Evolutionary conservation across 106 monocot species (phyloP).

Genomic region (Dioscorea dumetorum): DNA sequence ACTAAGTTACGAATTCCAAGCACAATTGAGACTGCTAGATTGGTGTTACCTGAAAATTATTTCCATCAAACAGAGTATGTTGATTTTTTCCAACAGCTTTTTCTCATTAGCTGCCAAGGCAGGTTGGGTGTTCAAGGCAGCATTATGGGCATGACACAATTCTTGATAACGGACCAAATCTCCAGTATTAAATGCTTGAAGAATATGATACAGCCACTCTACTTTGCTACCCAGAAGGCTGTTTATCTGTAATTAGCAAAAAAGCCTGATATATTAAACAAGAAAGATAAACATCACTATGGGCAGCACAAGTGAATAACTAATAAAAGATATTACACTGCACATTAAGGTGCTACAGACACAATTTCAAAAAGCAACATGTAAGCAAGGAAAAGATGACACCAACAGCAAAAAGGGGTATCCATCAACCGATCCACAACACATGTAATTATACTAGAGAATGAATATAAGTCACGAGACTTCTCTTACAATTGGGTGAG

Average conservation of each 20-base stretch:
- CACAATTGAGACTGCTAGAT: neutral
- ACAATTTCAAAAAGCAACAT: too few relatives aligned
- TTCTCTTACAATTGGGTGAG: constrained; percentile 82
- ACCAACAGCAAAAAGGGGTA: too few relatives aligned
- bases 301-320: too few relatives aligned
- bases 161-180: constrained; percentile 81
- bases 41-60: constrained; percentile 84
- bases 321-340: too few relatives aligned
- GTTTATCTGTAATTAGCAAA: constrained; percentile 52
- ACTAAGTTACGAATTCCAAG: too few relatives aligned
- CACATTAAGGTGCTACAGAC: too few relatives aligned
- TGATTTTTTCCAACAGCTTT: constrained; percentile 88
- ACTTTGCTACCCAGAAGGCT: constrained; percentile 77
- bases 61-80: constrained; percentile 96
- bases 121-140: constrained; percentile 84
- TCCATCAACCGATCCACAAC: too few relatives aligned
- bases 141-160: constrained; percentile 82
- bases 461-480: neutral
- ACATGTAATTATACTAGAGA: too few relatives aligned
- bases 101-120: constrained; percentile 79
- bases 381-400: too few relatives aligned
- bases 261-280: too few relatives aligned
- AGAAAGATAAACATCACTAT: too few relatives aligned
- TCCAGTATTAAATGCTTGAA: constrained; percentile 94
- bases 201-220: constrained; percentile 90